Evolutionary conservation across 1,139 yeast species (phyloP).

Genomic region (Pichia sp.): DNA sequence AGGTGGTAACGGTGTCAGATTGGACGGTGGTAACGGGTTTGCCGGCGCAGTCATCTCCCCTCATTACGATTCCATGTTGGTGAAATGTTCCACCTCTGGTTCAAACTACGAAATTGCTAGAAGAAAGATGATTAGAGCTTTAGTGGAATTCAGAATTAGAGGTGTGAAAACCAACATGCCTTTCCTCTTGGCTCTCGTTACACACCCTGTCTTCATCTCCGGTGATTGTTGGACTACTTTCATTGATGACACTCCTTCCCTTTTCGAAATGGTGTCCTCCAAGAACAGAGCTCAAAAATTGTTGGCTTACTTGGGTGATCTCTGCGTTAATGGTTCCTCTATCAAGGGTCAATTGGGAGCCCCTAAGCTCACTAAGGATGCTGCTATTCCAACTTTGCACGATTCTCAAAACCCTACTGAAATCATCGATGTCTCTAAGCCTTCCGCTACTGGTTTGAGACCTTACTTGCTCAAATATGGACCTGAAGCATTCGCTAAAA

Average conservation of each 20-base stretch:
- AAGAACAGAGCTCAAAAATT: conserved; percentile 96
- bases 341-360: conserved; percentile 92
- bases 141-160: conserved; percentile 95
- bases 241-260: conserved; percentile 94
- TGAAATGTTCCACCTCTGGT: conserved; percentile 94
- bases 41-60: conserved; percentile 99
- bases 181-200: conserved; percentile 84
- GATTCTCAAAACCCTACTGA: conserved; percentile 44
- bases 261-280: conserved; percentile 91
- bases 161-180: conserved; percentile 99
- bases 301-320: conserved; percentile 81
- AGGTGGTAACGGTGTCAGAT: conserved; percentile 98
- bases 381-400: conserved; percentile 65
- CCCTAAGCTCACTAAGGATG: conserved; percentile 74
- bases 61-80: conserved; percentile 97
- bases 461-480: conserved; percentile 77
- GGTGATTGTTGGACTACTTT: conserved; percentile 98
- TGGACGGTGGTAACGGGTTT: conserved; percentile 98
- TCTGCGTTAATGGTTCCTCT: conserved; percentile 91
- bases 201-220: conserved; percentile 79
- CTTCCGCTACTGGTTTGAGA: conserved; percentile 81
- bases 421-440: conserved; percentile 48
- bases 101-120: conserved; percentile 95
- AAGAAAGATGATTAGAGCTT: conserved; percentile 93
- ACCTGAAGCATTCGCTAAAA: conserved; percentile 81